Evolutionary conservation across 2,329 filamentous ascomycete genomes (phyloP).

Genomic region (Fusarium longipes): DNA sequence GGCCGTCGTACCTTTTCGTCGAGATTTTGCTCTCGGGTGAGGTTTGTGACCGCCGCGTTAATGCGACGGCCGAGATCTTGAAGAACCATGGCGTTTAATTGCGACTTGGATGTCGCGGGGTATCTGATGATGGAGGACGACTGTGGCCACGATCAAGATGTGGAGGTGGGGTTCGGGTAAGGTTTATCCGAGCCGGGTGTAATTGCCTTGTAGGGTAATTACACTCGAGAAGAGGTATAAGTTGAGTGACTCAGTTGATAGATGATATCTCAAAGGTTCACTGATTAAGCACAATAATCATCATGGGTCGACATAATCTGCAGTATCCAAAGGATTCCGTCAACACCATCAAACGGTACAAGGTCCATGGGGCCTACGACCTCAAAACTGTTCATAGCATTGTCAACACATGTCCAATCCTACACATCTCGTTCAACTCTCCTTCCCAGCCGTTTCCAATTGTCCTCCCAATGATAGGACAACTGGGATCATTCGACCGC

Average conservation of each 20-base stretch:
- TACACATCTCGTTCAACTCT: conserved; percentile 82
- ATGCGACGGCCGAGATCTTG: conserved; percentile 99
- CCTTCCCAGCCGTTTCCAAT: conserved; percentile 76
- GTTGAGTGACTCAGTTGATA: neutral
- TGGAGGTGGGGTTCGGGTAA: conserved; percentile 31
- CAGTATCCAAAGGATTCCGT: conserved; percentile 72
- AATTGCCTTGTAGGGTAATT: conserved; percentile 24
- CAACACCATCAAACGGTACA: conserved; percentile 76
- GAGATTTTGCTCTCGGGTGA: conserved; percentile 90
- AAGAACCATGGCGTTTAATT: conserved; percentile 80
- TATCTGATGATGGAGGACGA: conserved; percentile 40
- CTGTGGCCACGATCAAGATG: conserved; percentile 43
- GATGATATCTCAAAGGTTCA: too few relatives aligned
- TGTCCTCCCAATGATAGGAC: conserved; percentile 86
- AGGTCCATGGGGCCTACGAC: conserved; percentile 75
- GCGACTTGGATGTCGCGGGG: conserved; percentile 42
- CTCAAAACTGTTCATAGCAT: conserved; percentile 78
- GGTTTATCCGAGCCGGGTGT: conserved; percentile 30
- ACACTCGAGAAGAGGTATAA: conserved; percentile 18
- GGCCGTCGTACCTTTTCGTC: conserved; percentile 83
- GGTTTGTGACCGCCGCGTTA: conserved; percentile 93
- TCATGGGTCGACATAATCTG: conserved; percentile 56
- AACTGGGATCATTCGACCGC: conserved; percentile 77
- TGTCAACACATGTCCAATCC: conserved; percentile 78
- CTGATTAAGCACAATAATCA: too few relatives aligned